A percentile compares a stretch with the other conserved stretches of the same genome.
These are phyloP conservation scores for Terana coerulea DNA, from an alignment of 768 basidiomycete genomes.

Conservation along the genomic window DNA sequence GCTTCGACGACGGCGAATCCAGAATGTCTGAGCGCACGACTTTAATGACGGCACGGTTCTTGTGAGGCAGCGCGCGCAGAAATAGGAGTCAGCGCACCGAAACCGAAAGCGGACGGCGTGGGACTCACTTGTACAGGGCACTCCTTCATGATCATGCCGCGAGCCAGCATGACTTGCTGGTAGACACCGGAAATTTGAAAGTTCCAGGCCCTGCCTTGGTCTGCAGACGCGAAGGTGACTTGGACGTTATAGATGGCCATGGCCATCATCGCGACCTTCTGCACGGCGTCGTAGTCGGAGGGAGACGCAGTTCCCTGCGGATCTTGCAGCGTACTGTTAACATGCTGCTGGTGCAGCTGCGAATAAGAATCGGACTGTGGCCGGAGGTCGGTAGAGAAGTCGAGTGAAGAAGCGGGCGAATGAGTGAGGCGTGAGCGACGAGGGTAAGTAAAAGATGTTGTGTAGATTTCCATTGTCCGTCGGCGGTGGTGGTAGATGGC, in stretches of 20 bases:
- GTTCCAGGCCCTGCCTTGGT: slow-evolving; percentile 76
- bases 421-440: slow-evolving; percentile 72
- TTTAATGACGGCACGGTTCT: slow-evolving; percentile 86
- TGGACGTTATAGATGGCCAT: slow-evolving; percentile 81
- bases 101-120: not conserved
- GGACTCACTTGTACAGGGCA: slow-evolving; percentile 73
- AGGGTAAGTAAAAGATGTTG: slow-evolving; percentile 90
- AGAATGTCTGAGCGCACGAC: slow-evolving; percentile 92
- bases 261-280: slow-evolving; percentile 70
- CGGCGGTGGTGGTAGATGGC: slow-evolving; percentile 17
- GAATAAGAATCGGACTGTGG: slow-evolving; percentile 29
- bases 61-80: slow-evolving; percentile 17
- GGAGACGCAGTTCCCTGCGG: slow-evolving; percentile 31
- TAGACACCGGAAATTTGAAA: slow-evolving; percentile 89
- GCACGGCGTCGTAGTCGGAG: slow-evolving; percentile 67
- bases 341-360: slow-evolving; percentile 32
- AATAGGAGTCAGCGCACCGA: slow-evolving; percentile 13
- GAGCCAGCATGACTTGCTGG: slow-evolving; percentile 87
- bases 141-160: slow-evolving; percentile 87
- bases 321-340: slow-evolving; percentile 27
- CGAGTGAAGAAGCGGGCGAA: slow-evolving; percentile 60
- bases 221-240: slow-evolving; percentile 71
- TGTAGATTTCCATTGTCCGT: slow-evolving; percentile 85
- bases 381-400: slow-evolving; percentile 53
- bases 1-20: slow-evolving; percentile 76